phyloP scores from a whole-genome alignment of 2,329 filamentous ascomycete species.

The Diaporthe caulivora region DNA sequence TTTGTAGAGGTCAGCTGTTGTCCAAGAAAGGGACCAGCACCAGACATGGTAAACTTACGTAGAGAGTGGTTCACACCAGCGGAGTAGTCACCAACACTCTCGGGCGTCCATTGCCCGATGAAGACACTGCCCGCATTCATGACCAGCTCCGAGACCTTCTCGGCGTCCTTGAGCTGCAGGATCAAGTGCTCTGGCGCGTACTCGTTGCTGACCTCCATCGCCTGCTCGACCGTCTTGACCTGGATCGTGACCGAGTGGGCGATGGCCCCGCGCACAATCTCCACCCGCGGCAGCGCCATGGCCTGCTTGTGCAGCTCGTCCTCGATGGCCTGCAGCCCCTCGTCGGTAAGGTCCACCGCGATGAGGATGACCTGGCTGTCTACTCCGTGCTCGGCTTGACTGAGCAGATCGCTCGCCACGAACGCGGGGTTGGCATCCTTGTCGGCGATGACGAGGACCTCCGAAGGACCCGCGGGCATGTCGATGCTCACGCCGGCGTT shows the following conservation, averaged over 20 bases:
- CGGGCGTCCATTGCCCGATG: constrained; percentile 94
- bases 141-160: constrained; percentile 80
- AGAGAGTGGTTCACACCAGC: constrained; percentile 98
- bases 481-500: constrained; percentile 96
- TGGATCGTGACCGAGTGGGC: constrained; percentile 90
- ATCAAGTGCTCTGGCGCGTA: constrained; percentile 98
- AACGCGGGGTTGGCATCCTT: constrained; percentile 90
- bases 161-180: constrained; percentile 84
- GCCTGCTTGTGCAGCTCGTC: constrained; percentile 92
- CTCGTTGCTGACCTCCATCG: constrained; percentile 86
- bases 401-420: constrained; percentile 93
- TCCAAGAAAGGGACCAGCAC: constrained; percentile 5
- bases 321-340: constrained; percentile 84
- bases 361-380: constrained; percentile 96
- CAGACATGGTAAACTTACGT: constrained; percentile 74
- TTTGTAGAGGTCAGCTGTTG: constrained; percentile 26
- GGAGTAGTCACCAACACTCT: constrained; percentile 98
- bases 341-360: constrained; percentile 81
- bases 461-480: constrained; percentile 97
- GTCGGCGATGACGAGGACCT: constrained; percentile 96
- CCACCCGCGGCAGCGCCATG: constrained; percentile 86
- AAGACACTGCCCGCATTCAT: constrained; percentile 97
- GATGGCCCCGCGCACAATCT: constrained; percentile 92
- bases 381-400: constrained; percentile 95
- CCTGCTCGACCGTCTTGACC: constrained; percentile 77